These are phyloP conservation scores for Persicaria maculosa DNA, from an alignment of 148 eudicot genomes.

Conservation along the genomic window DNA sequence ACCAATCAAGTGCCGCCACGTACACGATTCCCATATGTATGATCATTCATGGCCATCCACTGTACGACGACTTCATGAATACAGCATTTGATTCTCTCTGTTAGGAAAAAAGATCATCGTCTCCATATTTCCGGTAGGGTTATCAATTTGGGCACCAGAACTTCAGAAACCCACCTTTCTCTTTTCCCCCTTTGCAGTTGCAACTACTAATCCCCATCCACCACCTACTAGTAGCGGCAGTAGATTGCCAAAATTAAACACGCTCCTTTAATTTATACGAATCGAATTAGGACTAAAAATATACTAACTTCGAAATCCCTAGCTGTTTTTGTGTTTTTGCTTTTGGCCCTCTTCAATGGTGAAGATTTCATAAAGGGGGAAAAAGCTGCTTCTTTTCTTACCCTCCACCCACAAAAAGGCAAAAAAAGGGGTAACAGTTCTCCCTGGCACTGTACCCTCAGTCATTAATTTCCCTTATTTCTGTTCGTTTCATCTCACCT, in stretches of 20 bases:
- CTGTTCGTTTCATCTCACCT: constrained; percentile 1
- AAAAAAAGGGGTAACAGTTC: background rate
- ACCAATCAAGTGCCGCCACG: background rate
- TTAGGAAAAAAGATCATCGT: background rate
- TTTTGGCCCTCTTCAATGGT: background rate
- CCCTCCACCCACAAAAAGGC: constrained; percentile 4
- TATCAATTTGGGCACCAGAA: background rate
- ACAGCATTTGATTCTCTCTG: background rate
- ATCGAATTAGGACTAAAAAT: background rate
- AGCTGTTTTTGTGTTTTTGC: constrained; percentile 1
- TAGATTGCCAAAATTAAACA: background rate
- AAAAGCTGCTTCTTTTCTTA: background rate
- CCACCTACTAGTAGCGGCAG: constrained; percentile 7
- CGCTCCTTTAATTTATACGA: background rate
- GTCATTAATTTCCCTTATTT: background rate
- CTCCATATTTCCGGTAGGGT: background rate
- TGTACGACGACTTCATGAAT: background rate
- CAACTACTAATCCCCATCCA: background rate
- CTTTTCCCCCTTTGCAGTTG: background rate
- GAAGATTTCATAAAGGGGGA: background rate
- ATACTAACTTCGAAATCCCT: background rate
- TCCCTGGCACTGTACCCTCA: background rate
- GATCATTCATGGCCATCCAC: background rate
- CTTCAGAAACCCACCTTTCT: background rate
- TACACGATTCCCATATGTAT: background rate